Conservation (phyloP, 305 asterid genomes). For the Fraxinus platypoda region DNA sequence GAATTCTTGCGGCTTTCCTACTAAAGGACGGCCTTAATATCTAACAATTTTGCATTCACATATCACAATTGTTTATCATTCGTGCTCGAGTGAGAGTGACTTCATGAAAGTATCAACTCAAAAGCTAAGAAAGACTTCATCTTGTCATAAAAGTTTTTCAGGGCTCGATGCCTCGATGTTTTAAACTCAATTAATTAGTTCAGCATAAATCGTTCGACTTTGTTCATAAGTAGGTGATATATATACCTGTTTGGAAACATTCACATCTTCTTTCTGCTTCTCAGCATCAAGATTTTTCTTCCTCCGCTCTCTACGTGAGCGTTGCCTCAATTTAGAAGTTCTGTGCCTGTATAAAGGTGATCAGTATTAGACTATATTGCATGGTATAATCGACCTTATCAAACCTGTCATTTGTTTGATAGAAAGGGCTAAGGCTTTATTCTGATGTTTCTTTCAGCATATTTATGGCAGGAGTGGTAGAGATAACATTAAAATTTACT, state of each 20-base stretch:
- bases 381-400: neutral
- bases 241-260: conserved; percentile 29
- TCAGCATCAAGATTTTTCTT: conserved; percentile 34
- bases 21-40: neutral
- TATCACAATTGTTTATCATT: neutral
- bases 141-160: neutral
- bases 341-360: conserved; percentile 40
- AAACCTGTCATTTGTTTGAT: neutral
- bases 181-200: too few species aligned
- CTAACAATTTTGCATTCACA: neutral
- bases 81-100: neutral
- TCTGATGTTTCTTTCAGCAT: neutral
- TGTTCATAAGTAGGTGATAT: neutral
- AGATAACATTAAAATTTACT: too few species aligned
- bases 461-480: neutral
- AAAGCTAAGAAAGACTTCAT: neutral
- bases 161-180: neutral
- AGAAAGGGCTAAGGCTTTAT: neutral
- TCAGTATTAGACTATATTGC: neutral
- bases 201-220: neutral
- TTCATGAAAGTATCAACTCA: neutral
- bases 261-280: conserved; percentile 30
- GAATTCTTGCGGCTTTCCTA: neutral
- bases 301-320: conserved; percentile 46
- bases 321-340: conserved; percentile 40